phyloP scores from a whole-genome alignment of 1,284 basidiomycete species.

The Ganoderma meredithae region DNA sequence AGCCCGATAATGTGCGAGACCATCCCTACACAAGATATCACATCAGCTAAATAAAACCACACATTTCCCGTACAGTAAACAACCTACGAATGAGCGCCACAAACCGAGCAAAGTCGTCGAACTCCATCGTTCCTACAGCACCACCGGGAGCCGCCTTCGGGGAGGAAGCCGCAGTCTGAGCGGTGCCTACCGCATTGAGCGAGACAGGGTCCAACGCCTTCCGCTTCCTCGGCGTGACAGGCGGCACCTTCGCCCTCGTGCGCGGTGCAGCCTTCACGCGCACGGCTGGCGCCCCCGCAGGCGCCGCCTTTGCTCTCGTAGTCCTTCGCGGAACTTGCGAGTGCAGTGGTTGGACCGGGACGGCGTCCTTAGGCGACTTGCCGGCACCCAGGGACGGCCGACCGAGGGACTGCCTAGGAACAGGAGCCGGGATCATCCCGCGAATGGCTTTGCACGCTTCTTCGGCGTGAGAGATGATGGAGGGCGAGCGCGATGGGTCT shows the following conservation, averaged over 20 bases:
- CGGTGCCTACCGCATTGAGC: constrained; percentile 39
- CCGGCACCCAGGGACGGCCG: constrained; percentile 5
- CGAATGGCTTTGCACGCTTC: constrained; percentile 58
- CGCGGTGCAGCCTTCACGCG: constrained; percentile 16
- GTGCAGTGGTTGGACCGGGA: background rate
- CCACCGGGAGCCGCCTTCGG: constrained; percentile 20
- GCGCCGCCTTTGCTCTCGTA: constrained; percentile 24
- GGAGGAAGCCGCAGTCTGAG: constrained; percentile 34
- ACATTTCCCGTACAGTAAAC: constrained; percentile 26
- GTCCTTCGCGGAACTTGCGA: constrained; percentile 12
- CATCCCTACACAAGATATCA: constrained; percentile 53
- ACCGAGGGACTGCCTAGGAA: constrained; percentile 24
- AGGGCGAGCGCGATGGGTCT: constrained; percentile 48
- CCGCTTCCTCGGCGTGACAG: constrained; percentile 41
- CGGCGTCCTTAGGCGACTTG: background rate
- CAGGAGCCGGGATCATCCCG: constrained; percentile 41
- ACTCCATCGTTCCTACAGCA: constrained; percentile 34
- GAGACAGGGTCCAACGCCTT: constrained; percentile 49
- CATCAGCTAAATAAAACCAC: background rate
- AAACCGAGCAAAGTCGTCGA: constrained; percentile 61
- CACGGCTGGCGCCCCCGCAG: background rate
- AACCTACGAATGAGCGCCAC: constrained; percentile 57
- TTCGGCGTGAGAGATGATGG: constrained; percentile 56
- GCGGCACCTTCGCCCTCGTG: constrained; percentile 22
- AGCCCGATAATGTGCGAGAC: constrained; percentile 74